Evolutionary conservation across 1,139 yeast genomes (phyloP).

Genomic region (Insectozyma bohioensis): DNA sequence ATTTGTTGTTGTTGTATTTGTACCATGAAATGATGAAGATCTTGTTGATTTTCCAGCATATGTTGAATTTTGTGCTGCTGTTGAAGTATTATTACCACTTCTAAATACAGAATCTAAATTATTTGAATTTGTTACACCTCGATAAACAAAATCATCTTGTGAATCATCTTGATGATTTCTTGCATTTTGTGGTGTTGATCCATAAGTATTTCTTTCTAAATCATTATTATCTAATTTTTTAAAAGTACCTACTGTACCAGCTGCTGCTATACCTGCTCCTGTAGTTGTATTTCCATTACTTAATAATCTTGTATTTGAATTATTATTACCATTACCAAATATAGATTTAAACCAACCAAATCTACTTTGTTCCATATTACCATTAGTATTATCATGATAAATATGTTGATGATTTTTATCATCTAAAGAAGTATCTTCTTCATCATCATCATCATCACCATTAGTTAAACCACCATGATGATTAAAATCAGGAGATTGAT

Average conservation of each 20-base stretch:
- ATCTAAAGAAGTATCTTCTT: conserved; percentile 15
- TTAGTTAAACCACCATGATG: conserved; percentile 15
- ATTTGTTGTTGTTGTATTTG: conserved; percentile 3
- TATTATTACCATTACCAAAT: conserved; percentile 3
- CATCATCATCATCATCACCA: conserved; percentile 11
- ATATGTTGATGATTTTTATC: conserved; percentile 13
- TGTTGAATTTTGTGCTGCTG: conserved; percentile 16
- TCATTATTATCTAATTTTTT: conserved; percentile 10
- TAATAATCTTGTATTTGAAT: conserved; percentile 4
- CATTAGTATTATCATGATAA: conserved; percentile 13
- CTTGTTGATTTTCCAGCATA: conserved; percentile 14
- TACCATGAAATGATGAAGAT: conserved; percentile 11
- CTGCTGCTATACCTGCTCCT: conserved; percentile 10
- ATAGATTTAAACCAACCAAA: conserved; percentile 13
- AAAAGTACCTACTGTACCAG: conserved; percentile 11
- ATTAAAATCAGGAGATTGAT: conserved; percentile 48
- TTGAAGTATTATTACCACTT: conserved; percentile 13
- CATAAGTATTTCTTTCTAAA: conserved; percentile 15
- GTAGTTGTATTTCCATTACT: not conserved
- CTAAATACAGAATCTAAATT: conserved; percentile 43
- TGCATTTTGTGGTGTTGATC: conserved; percentile 9
- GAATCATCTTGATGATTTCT: conserved; percentile 15
- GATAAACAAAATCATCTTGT: conserved; percentile 39
- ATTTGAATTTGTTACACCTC: conserved; percentile 48
- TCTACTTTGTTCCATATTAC: conserved; percentile 10